Percentiles rank a stretch among this genome's conserved stretches.
Evolutionary conservation across 2,329 filamentous ascomycete genomes (phyloP).

Genomic region (Biscogniauxia marginata): DNA sequence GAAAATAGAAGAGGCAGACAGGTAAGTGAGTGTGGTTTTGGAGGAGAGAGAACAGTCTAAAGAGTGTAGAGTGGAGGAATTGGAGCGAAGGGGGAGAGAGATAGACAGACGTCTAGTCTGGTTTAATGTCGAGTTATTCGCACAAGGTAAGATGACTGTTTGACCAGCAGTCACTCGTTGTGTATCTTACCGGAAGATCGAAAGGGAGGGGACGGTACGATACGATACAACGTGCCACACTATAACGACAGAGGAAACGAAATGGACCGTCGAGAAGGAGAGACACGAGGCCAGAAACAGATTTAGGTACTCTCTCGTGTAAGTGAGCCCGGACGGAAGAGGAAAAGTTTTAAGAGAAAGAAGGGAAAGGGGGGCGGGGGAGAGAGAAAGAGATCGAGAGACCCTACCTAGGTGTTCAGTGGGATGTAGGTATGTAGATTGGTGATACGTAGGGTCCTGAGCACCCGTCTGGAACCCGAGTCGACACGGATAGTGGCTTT

Average conservation of each 20-base stretch:
- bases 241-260: too few relatives aligned
- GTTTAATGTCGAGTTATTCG: background rate
- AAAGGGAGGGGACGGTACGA: background rate
- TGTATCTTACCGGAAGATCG: background rate
- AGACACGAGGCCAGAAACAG: too few relatives aligned
- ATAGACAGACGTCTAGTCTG: conserved; percentile 26
- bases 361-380: conserved; percentile 8
- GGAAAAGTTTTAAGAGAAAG: too few relatives aligned
- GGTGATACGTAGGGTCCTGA: too few relatives aligned
- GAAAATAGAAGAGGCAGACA: conserved; percentile 3
- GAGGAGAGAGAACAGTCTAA: conserved; percentile 2
- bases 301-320: too few relatives aligned
- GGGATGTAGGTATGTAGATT: too few relatives aligned
- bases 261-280: too few relatives aligned
- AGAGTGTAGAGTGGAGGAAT: conserved; percentile 4
- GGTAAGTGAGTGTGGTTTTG: background rate
- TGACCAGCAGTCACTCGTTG: background rate
- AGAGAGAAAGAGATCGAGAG: conserved; percentile 6
- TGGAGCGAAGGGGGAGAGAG: conserved; percentile 3
- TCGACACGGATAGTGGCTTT: too few relatives aligned
- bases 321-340: too few relatives aligned
- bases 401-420: too few relatives aligned
- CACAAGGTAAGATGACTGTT: background rate
- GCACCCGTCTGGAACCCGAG: too few relatives aligned
- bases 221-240: too few relatives aligned